These are phyloP conservation scores for Gillenia trifoliata DNA, from an alignment of 306 rosid species.

Conservation along the genomic window DNA sequence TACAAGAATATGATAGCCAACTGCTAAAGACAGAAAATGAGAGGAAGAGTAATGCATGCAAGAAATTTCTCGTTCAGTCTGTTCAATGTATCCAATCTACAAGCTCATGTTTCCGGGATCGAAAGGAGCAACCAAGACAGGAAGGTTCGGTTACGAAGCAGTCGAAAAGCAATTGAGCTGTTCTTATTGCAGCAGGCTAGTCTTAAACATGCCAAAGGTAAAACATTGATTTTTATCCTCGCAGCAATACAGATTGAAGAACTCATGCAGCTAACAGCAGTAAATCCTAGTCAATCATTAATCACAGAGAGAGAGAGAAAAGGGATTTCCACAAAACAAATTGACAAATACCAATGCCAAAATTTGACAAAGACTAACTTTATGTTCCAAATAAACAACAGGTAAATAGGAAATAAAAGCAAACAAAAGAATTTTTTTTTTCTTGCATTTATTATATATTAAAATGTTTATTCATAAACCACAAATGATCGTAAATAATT, in stretches of 20 bases:
- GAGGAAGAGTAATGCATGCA: not conserved
- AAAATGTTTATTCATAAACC: not conserved
- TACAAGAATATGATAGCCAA: not conserved
- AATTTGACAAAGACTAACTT: not conserved
- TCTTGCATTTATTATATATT: not conserved
- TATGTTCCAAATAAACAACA: not conserved
- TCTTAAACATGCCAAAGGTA: not conserved
- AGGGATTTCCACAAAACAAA: not conserved
- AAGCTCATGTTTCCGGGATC: not conserved
- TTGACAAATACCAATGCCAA: not conserved
- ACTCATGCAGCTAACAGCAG: slow-evolving; percentile 11
- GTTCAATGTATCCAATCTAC: not conserved
- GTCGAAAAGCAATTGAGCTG: slow-evolving; percentile 3
- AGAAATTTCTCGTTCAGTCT: not conserved
- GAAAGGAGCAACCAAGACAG: not conserved
- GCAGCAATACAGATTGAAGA: not conserved
- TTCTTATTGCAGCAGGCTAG: not conserved
- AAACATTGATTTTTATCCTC: not conserved
- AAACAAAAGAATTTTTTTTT: not conserved
- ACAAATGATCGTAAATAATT: not conserved
- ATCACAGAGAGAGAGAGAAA: not conserved
- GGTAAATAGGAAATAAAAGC: not conserved
- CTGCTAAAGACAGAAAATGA: not conserved
- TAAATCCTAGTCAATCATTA: slow-evolving; percentile 1
- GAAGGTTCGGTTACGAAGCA: not conserved